These are phyloP conservation scores for Phytophthora lateralis DNA, from an alignment of 352 stramenopile species.

Conservation along the genomic window DNA sequence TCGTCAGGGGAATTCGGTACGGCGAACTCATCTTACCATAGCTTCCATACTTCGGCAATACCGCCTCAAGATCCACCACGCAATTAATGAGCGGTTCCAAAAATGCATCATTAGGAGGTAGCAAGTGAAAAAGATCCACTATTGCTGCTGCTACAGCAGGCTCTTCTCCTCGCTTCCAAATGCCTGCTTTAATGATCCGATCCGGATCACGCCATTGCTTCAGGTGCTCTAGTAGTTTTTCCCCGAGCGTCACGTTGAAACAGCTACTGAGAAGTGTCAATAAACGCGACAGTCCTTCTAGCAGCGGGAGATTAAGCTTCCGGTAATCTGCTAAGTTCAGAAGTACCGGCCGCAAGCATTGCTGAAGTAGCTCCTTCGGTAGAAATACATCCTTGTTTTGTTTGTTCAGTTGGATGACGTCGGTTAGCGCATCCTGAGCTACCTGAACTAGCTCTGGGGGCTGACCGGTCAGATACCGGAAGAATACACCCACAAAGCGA, in stretches of 20 bases:
- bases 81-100: constrained; percentile 95
- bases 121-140: constrained; percentile 95
- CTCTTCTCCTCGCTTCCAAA: constrained; percentile 95
- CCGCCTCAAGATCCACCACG: constrained; percentile 94
- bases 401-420: constrained; percentile 88
- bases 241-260: constrained; percentile 98
- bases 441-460: constrained; percentile 82
- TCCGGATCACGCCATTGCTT: constrained; percentile 94
- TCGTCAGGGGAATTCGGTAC: constrained; percentile 91
- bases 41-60: constrained; percentile 91
- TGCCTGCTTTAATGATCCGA: constrained; percentile 90
- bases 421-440: constrained; percentile 80
- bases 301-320: constrained; percentile 95
- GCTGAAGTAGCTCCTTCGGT: constrained; percentile 96
- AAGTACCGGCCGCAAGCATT: constrained; percentile 95
- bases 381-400: constrained; percentile 88
- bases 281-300: constrained; percentile 93
- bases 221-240: constrained; percentile 97
- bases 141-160: constrained; percentile 95
- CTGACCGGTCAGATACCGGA: constrained; percentile 89
- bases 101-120: constrained; percentile 95
- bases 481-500: constrained; percentile 90
- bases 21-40: constrained; percentile 91
- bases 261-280: constrained; percentile 95
- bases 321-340: constrained; percentile 96